Percentiles rank a stretch among this genome's conserved stretches.
These are phyloP conservation scores for Rhazya stricta DNA, from an alignment of 257 asterid species.

Conservation along the genomic window DNA sequence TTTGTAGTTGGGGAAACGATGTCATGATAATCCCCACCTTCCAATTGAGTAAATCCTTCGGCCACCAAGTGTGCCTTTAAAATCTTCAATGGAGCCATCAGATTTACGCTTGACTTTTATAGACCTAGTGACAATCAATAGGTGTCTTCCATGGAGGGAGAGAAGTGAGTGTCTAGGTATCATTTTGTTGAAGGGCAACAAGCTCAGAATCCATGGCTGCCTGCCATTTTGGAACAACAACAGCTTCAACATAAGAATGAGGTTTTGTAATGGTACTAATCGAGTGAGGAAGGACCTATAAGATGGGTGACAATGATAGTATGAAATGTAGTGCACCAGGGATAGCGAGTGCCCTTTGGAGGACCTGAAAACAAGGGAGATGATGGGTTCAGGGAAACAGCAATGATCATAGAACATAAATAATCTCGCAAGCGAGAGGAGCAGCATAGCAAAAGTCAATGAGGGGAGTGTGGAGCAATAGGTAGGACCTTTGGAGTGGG, in stretches of 20 bases:
- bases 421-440: too few species aligned
- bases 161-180: neutral
- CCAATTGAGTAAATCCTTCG: neutral
- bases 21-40: neutral
- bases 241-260: neutral
- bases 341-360: too few species aligned
- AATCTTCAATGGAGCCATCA: neutral
- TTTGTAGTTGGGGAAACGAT: neutral
- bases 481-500: too few species aligned
- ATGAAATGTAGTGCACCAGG: too few species aligned
- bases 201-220: neutral
- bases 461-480: too few species aligned
- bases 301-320: too few species aligned
- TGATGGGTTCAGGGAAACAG: too few species aligned
- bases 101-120: neutral
- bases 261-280: neutral
- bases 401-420: too few species aligned
- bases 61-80: neutral
- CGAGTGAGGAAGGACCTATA: too few species aligned
- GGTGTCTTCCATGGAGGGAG: neutral
- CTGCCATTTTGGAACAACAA: neutral
- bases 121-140: neutral
- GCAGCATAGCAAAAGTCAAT: too few species aligned
- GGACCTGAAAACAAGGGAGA: too few species aligned
- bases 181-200: neutral